Evolutionary conservation across 441 rosid genomes (phyloP).

Genomic region (Aleurites moluccanus): DNA sequence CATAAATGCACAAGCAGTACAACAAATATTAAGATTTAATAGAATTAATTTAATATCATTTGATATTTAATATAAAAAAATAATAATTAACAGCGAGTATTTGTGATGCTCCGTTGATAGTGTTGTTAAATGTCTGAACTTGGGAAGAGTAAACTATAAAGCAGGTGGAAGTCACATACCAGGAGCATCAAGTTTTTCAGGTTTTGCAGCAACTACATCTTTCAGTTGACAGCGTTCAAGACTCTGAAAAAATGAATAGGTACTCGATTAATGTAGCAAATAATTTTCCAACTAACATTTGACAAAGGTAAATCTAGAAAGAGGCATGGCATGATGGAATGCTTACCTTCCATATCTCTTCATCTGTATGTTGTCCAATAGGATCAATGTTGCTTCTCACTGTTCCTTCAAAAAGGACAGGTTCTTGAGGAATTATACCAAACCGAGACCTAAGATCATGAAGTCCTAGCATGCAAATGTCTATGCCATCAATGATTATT

Average conservation of each 20-base stretch:
- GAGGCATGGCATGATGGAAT: not conserved
- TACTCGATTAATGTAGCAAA: not conserved
- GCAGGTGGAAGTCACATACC: constrained; percentile 37
- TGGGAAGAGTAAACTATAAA: not conserved
- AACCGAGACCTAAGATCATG: constrained; percentile 92
- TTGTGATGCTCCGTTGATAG: too few species aligned
- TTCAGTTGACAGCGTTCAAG: constrained; percentile 93
- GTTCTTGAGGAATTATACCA: constrained; percentile 96
- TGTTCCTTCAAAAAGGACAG: constrained; percentile 95
- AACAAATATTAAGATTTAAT: too few species aligned
- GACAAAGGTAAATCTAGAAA: not conserved
- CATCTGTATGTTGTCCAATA: constrained; percentile 66
- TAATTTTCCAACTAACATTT: not conserved
- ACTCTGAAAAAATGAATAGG: constrained; percentile 39
- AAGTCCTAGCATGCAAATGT: constrained; percentile 72
- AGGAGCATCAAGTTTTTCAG: constrained; percentile 75
- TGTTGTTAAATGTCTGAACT: too few species aligned
- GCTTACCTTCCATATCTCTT: constrained; percentile 87
- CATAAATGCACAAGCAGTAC: not conserved
- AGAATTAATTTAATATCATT: too few species aligned
- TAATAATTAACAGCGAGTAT: too few species aligned
- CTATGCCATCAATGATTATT: constrained; percentile 75
- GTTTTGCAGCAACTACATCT: constrained; percentile 70
- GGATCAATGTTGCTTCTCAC: constrained; percentile 94
- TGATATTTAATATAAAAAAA: too few species aligned